Percentiles rank a stretch among this genome's conserved stretches.
Conservation (phyloP, 495 filamentous ascomycete species). For the Bryoglossum gracile region DNA sequence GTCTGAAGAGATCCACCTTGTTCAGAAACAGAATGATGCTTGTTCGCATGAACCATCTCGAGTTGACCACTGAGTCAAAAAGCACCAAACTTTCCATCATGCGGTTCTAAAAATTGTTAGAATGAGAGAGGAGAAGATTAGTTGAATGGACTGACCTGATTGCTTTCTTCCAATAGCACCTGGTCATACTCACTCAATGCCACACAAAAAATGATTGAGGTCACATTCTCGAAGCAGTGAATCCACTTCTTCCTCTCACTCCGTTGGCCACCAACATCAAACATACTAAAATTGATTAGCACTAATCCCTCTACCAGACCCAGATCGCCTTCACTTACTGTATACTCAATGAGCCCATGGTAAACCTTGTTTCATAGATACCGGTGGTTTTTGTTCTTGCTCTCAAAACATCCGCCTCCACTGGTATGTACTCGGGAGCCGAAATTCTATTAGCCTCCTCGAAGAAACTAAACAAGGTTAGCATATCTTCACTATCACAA, state of each 20-base stretch:
- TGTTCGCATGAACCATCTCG: slow-evolving; percentile 96
- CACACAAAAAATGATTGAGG: slow-evolving; percentile 99
- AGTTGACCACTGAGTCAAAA: slow-evolving; percentile 99
- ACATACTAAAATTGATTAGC: slow-evolving; percentile 54
- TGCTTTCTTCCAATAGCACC: slow-evolving; percentile 91
- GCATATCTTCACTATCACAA: slow-evolving; percentile 1
- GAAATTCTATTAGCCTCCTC: slow-evolving; percentile 85
- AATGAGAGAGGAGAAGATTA: slow-evolving; percentile 22
- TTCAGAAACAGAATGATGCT: slow-evolving; percentile 98
- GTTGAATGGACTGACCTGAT: slow-evolving; percentile 57
- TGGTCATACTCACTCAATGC: slow-evolving; percentile 98
- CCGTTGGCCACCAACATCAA: slow-evolving; percentile 94
- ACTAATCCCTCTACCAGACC: background rate
- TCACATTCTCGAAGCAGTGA: slow-evolving; percentile 99
- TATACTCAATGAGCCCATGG: slow-evolving; percentile 97
- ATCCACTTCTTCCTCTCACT: slow-evolving; percentile 99
- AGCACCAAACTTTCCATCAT: slow-evolving; percentile 98
- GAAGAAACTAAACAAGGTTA: slow-evolving; percentile 66
- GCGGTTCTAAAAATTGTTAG: slow-evolving; percentile 61
- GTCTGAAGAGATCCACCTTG: slow-evolving; percentile 96
- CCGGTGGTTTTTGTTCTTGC: slow-evolving; percentile 98
- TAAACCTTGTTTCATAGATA: slow-evolving; percentile 97
- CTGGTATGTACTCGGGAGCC: slow-evolving; percentile 76
- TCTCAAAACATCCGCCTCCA: slow-evolving; percentile 86
- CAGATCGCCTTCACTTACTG: slow-evolving; percentile 58